Evolutionary conservation across 2,329 filamentous ascomycete genomes (phyloP), one percentile per base, ranked within the genome.

Genomic region (Trichoderma pleuroti): DNA sequence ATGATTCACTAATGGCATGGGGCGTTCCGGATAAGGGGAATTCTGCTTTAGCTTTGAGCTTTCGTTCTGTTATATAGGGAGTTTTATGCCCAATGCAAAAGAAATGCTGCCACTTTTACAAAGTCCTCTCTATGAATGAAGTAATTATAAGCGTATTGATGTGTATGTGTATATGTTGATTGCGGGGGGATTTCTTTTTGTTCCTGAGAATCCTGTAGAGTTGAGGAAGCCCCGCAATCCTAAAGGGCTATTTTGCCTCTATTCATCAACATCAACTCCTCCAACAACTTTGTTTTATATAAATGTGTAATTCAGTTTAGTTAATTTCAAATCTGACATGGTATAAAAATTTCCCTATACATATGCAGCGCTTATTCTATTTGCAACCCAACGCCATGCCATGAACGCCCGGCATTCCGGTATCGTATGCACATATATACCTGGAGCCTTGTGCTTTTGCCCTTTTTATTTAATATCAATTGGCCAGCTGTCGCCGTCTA

Each of bases 1-100:
- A 73, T 76, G 75, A 74, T 75, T 77, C 74, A 77, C 71, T 68
- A 70, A 78, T 73, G 79, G 79, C 78, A 78, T 78, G 76, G 74
- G 79, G 79, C 79, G 79, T 80, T 80, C 74, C 74, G 78, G 79
- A 67, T 57, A 74, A 77, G 75, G 78, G 65, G 63, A 32, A 18
- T 49, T 68, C 52, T 60, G 42, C 21, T 42, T 68, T 66, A 42
- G 49, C 54, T 68, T 68, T 68, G 66, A 68, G 66, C 66, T 68
- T 62, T 49, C 21, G 54, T 61, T 68, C 28, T 68, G 56, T 68
- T 68, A 52, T 57, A 60, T 68, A 61, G 66, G 66, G 66, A 30
- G n/a, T 68, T 66, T 68, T 61, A 60, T 42, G 54, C 56, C 66
- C 66, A 68, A 60, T 68, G 56, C 66, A 68, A 60, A 68, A 68